Conservation (phyloP, 805 yeast genomes). For the Sungouiella blattae region DNA sequence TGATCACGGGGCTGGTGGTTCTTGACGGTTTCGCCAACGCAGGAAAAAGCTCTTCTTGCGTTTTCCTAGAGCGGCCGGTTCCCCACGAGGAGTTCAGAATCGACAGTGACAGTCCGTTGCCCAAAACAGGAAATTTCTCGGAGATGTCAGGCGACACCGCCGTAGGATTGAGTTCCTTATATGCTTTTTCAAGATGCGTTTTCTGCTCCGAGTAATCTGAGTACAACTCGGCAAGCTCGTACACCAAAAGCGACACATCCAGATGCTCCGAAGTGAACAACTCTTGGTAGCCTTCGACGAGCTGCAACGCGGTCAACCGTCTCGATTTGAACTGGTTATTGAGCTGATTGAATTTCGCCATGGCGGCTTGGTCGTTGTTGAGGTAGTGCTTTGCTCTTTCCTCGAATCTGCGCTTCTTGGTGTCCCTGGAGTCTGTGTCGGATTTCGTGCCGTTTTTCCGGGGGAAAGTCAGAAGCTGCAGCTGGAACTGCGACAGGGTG, state of each 20-base stretch:
- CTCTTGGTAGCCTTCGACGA: constrained; percentile 42
- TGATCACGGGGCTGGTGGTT: constrained; percentile 10
- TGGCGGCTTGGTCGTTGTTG: constrained; percentile 45
- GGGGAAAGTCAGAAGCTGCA: constrained; percentile 63
- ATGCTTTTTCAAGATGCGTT: constrained; percentile 30
- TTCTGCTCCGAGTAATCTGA: constrained; percentile 44
- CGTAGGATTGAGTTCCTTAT: constrained; percentile 18
- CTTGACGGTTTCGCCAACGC: constrained; percentile 29
- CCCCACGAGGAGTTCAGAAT: constrained; percentile 25
- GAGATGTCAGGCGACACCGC: constrained; percentile 13
- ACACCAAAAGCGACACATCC: constrained; percentile 55
- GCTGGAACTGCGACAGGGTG: constrained; percentile 42
- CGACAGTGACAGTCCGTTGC: constrained; percentile 13
- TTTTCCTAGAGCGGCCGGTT: constrained; percentile 5
- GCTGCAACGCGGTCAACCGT: constrained; percentile 44
- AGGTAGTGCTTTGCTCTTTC: constrained; percentile 83
- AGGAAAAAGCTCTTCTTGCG: constrained; percentile 29
- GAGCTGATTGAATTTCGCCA: constrained; percentile 46
- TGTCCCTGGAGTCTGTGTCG: constrained; percentile 36
- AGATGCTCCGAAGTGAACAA: constrained; percentile 44
- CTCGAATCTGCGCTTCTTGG: constrained; percentile 62
- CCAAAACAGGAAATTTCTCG: constrained; percentile 51
- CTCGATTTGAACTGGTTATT: constrained; percentile 48
- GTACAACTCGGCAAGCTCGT: constrained; percentile 58
- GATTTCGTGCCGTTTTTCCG: constrained; percentile 17